phyloP scores from a whole-genome alignment of 1,284 basidiomycete species.

The Microbotryum scabiosae region DNA sequence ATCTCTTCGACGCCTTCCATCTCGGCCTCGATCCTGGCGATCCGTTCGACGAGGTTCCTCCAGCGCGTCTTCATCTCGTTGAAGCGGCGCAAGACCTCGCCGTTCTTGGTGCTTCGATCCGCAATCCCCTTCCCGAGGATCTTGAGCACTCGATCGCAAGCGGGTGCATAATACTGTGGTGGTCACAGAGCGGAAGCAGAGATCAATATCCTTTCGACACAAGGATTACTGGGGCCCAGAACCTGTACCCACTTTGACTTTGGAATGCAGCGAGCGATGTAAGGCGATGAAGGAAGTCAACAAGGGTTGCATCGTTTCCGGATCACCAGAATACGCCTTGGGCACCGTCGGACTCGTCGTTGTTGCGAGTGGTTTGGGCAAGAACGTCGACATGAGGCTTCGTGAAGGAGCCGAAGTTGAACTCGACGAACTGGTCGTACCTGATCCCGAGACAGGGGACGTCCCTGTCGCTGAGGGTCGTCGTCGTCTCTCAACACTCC shows the following conservation, averaged over 20 bases:
- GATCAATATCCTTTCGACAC: neutral
- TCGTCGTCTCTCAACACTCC: neutral
- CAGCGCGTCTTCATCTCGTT: slow-evolving; percentile 76
- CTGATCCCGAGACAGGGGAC: neutral
- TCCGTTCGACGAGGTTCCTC: slow-evolving; percentile 49
- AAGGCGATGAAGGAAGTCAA: slow-evolving; percentile 9
- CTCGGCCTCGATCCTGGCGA: slow-evolving; percentile 61
- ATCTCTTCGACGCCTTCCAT: slow-evolving; percentile 63
- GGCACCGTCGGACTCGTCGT: neutral
- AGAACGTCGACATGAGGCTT: no score
- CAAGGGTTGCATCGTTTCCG: neutral
- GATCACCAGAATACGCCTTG: slow-evolving; percentile 4
- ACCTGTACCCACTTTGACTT: slow-evolving; percentile 3
- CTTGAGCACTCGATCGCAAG: slow-evolving; percentile 80
- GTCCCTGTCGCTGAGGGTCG: neutral
- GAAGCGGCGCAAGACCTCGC: slow-evolving; percentile 77
- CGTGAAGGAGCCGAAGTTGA: no score
- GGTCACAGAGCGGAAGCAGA: neutral
- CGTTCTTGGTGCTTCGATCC: slow-evolving; percentile 86
- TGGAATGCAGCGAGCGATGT: slow-evolving; percentile 14
- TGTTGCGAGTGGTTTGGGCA: no score
- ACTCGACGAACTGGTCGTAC: no score
- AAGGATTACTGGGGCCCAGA: neutral
- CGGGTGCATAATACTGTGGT: slow-evolving; percentile 77
- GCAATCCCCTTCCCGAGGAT: slow-evolving; percentile 86